Base-by-base conservation (phyloP, 2,329 filamentous ascomycete genomes). In the Pseudocercospora musae region DNA sequence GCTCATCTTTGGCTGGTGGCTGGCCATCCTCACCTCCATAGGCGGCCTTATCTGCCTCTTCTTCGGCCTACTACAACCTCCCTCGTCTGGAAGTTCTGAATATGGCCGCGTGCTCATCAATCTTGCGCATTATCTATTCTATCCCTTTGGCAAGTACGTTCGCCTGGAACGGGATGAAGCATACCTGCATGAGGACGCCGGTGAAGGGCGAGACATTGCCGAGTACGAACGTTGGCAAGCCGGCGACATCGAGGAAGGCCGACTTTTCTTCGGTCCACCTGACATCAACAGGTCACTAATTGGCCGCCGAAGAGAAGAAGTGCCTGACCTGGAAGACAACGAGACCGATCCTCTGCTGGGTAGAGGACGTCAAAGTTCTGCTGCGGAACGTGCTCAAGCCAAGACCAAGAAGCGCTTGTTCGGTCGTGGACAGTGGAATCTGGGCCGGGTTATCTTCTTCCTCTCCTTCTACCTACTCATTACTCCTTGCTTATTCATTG, bases 191-290 rank as follows among this genome's bases (percentile, higher is more conserved):
- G 95, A 99, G 78, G 95, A 99, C 72, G 87, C 95, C 72, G 93
- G 94, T 44, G 95, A 99, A 78, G 95, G 95, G 20, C 87, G 95
- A 73, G 98, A 93, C 79, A 97, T 99, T 73, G 96, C 91, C 71
- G 95, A 99, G 79, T 99, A 99, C 74, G 95, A 99, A 76, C 92
- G 96, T 78, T 99, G 95, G 95, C 95, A 99, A 79, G 97, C 88
- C 73, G 95, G 95, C 56, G 95, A 99, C 73, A 85, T 99, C 33
- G 95, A 99, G 77, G 92, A 98, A 75, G 95, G 95, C 2, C 86
- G 94, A 33, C 84, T 99, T 2, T 98, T 99, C 80, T 99, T 99
- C 75, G 96, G 95, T 0, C 95, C 95, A 2, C 86, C 79, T 27
- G 79, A 85, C 23, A 72, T 74, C 63, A 88, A 84, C 69, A 86